Conservation (phyloP, 176 grass and related monocot genomes). For the Pontederia crassipes region DNA sequence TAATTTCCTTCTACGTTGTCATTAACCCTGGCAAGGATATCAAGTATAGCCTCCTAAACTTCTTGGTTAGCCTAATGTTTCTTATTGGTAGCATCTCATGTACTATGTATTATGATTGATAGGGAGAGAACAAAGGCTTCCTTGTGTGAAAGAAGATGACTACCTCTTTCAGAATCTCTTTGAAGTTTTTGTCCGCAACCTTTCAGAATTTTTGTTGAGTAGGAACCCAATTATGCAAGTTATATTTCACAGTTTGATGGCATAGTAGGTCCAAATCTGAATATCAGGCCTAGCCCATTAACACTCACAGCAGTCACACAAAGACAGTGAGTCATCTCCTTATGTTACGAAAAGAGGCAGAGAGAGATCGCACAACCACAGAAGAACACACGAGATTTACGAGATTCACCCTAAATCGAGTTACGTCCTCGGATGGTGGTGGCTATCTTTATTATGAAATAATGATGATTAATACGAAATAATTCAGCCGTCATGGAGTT, state of each 20-base stretch:
- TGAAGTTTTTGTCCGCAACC: neutral
- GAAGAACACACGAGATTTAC: too few relatives aligned
- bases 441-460: too few relatives aligned
- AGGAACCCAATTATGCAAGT: slow-evolving; percentile 5
- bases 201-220: slow-evolving; percentile 8
- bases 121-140: slow-evolving; percentile 12
- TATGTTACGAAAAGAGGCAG: too few relatives aligned
- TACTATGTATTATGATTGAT: neutral
- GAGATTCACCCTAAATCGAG: too few relatives aligned
- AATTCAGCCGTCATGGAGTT: too few relatives aligned
- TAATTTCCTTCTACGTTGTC: neutral
- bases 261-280: slow-evolving; percentile 3
- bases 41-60: neutral
- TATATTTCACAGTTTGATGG: slow-evolving; percentile 4
- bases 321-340: too few relatives aligned
- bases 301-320: neutral
- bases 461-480: too few relatives aligned
- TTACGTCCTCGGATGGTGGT: too few relatives aligned
- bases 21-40: slow-evolving; percentile 8
- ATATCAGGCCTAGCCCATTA: neutral
- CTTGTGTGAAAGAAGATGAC: slow-evolving; percentile 1
- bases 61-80: neutral
- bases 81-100: neutral
- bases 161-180: neutral
- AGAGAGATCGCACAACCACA: too few relatives aligned